Evolutionary conservation across 441 rosid species (phyloP), one percentile per base, ranked within the genome.

Genomic region (Theobroma grandiflorum): DNA sequence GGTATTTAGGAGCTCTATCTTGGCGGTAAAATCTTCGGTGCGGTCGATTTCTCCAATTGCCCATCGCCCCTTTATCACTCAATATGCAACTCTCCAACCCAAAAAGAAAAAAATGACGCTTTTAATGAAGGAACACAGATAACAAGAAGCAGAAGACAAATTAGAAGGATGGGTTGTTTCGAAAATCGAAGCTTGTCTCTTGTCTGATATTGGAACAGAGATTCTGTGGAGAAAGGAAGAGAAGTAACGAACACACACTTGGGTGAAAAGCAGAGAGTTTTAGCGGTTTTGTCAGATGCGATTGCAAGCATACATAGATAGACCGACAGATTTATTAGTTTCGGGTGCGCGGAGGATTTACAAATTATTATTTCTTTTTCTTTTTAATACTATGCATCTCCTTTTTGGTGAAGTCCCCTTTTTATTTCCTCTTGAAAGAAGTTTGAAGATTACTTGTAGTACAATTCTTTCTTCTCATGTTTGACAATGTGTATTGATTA

Each of bases 21-120:
- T 81, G 87, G 37, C 84, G 74, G 75, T 67, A 70, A 78, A 80
- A 83, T 84, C 90, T 79, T 33, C 81, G 86, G 1, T 53, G 80
- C 61, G 87, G 80, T 45, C 93, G 90, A 65, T 85, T 70, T 67
- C 80, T 81, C 95, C 95, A 92, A 35, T 84, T 92, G 6, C 93
- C 93, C 94, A 92, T 92, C 5, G 14, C 14, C 18, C 52, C 47
- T 55, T 26, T 0, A 26, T 26, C 31, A 26, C 31, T 26, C 31
- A 26, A 26, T 26, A 26, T 26, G 31, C 31, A 26, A 26, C 31
- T 26, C 31, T 26, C 31, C 31, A 26, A 26, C 31, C 71, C 8
- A 63, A 66, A 50, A 53, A 38, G 12, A 64, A 37, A 38, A 16
- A 16, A 4, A 1, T 35, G 37, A 65, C 18, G 69, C 20, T 22